Evolutionary conservation across 2,329 filamentous ascomycete species (phyloP).

Genomic region (Cordyceps cicadae): DNA sequence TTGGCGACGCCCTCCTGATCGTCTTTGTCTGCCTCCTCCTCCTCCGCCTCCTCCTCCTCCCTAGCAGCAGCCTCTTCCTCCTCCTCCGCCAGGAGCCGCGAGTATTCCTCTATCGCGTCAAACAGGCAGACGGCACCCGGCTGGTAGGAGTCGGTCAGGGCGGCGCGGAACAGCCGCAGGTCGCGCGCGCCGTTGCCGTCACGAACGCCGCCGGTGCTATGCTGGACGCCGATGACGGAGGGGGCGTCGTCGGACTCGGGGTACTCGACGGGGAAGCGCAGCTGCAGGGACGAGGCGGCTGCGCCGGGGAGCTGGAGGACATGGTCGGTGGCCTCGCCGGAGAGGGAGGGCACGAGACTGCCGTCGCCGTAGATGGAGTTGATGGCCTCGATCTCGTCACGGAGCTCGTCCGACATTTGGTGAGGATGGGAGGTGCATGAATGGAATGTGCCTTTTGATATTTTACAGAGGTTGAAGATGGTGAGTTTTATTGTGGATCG

Average conservation of each 20-base stretch:
- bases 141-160: conserved; percentile 59
- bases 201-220: conserved; percentile 64
- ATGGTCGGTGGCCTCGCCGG: conserved; percentile 34
- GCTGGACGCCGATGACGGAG: conserved; percentile 73
- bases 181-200: conserved; percentile 69
- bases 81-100: conserved; percentile 32
- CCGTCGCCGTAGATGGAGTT: conserved; percentile 73
- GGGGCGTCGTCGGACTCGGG: conserved; percentile 65
- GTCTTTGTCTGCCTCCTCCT: not conserved
- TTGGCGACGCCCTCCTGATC: not conserved
- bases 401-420: conserved; percentile 50
- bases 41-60: conserved; percentile 15
- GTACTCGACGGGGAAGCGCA: conserved; percentile 67
- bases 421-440: not conserved
- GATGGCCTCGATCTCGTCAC: conserved; percentile 70
- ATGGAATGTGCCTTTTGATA: not conserved
- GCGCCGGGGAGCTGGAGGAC: conserved; percentile 60
- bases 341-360: conserved; percentile 43
- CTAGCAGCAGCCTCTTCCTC: conserved; percentile 10
- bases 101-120: conserved; percentile 75
- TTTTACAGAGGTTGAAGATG: not conserved
- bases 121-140: conserved; percentile 74
- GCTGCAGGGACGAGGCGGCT: conserved; percentile 43
- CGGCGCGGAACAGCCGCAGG: conserved; percentile 59
- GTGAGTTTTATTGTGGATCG: not conserved